Evolutionary conservation across 495 filamentous ascomycete species (phyloP).

Genomic region (Paragyromitra xinjiangensis): DNA sequence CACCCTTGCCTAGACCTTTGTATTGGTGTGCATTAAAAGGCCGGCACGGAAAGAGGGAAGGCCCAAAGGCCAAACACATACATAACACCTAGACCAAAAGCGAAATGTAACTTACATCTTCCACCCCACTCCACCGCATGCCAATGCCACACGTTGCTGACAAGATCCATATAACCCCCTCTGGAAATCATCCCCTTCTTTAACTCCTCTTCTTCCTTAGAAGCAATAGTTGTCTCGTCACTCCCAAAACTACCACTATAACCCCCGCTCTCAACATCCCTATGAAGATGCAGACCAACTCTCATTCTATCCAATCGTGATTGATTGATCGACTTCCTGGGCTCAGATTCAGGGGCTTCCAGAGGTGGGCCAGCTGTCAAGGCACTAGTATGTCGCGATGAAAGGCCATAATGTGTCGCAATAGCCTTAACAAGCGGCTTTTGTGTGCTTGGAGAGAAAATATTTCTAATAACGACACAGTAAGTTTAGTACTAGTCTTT

Average conservation of each 20-base stretch:
- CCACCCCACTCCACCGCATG: constrained; percentile 58
- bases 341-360: neutral
- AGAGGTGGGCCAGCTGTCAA: constrained; percentile 41
- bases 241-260: constrained; percentile 6
- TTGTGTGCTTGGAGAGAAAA: constrained; percentile 71
- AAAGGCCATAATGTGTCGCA: constrained; percentile 69
- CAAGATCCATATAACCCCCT: constrained; percentile 55
- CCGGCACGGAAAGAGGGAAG: neutral
- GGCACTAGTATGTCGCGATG: constrained; percentile 63
- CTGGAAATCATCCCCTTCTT: constrained; percentile 4
- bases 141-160: constrained; percentile 57
- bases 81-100: neutral
- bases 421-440: constrained; percentile 64
- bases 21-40: neutral
- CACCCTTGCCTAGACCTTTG: too few relatives aligned
- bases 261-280: constrained; percentile 39
- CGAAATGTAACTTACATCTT: constrained; percentile 52
- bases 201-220: neutral
- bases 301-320: constrained; percentile 24
- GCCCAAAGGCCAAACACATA: neutral
- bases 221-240: constrained; percentile 1
- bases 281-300: constrained; percentile 12
- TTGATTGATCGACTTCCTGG: neutral
- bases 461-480: constrained; percentile 60
- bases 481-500: constrained; percentile 32